phyloP scores from a whole-genome alignment of 2,329 filamentous ascomycete genomes.

The Ambrosiella beaveri region DNA sequence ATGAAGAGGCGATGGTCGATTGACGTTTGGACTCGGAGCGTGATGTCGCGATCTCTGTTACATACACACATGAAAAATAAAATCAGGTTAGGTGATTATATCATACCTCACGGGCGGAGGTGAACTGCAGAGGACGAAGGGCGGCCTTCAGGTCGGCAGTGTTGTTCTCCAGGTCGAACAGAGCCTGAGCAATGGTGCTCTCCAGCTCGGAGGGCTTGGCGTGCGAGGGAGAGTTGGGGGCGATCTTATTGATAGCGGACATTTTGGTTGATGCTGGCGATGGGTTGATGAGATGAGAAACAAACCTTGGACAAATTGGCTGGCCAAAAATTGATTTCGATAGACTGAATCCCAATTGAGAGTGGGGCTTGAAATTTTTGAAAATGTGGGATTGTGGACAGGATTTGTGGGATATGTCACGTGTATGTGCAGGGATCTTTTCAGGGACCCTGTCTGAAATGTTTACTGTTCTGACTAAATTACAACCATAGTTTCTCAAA shows the following conservation, averaged over 20 bases:
- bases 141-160: constrained; percentile 93
- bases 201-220: constrained; percentile 94
- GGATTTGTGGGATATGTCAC: neutral
- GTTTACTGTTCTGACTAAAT: too few species aligned
- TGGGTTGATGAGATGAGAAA: constrained; percentile 5
- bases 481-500: too few species aligned
- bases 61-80: neutral
- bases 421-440: neutral
- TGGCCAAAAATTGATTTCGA: neutral
- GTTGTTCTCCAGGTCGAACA: constrained; percentile 98
- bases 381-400: neutral
- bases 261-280: constrained; percentile 35
- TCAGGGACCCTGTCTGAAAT: too few species aligned
- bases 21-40: constrained; percentile 12
- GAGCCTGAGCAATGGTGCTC: constrained; percentile 88
- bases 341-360: neutral
- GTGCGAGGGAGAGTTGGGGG: constrained; percentile 88
- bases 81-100: constrained; percentile 3
- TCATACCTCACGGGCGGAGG: constrained; percentile 98
- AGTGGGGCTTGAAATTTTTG: constrained; percentile 4
- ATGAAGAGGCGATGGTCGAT: constrained; percentile 11
- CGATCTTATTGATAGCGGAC: constrained; percentile 94
- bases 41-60: constrained; percentile 8
- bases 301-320: neutral
- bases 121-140: constrained; percentile 94